Base-by-base conservation (phyloP, 768 basidiomycete genomes). In the Rhizopogon vinicolor region DNA sequence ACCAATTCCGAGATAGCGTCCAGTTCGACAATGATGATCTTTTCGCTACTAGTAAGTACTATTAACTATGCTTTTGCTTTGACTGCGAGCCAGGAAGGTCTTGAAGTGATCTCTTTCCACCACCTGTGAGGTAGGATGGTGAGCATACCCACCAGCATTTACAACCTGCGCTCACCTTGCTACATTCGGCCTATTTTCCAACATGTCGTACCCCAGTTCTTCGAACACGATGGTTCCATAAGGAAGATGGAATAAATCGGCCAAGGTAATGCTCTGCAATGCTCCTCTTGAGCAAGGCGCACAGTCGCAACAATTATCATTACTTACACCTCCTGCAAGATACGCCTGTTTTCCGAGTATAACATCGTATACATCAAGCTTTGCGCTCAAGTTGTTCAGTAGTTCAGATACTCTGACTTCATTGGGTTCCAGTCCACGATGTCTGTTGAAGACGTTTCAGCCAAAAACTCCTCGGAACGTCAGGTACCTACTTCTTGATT, bases 281-380 rank as follows among this genome's bases (percentile, higher is more conserved):
- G 5, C 13, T 43, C 39, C 46, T 39, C 14, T 55, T 41, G 18
- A 41, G 43, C 37, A 37, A 18, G 41, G 1, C 16, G 44, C 16
- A 33, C 14, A 4, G n/a, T 31, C 25, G 28, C 45, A 25, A 16
- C 28, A 28, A 8, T 41, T 16, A 2, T 51, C 25, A 31, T 10
- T 19, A 68, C 75, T 51, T 56, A 80, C 83, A 58, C 82, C 70
- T n/a, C 85, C 85, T 28, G 79, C 79, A 6, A 84, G 65, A 59
- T 83, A 86, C 33, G 72, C 66, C 35, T 79, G 76, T 64, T 80
- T 84, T 18, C 68, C 64, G 14, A 86, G 71, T 40, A 87, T 80
- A 14, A 58, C 62, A 9, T 86, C 77, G 57, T 85, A 86, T 4
- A 61, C 79, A 16, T 79, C 75, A 3, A 86, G 72, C 44, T 74